phyloP scores from a whole-genome alignment of 1,139 yeast species.

The Candida tropicalis region DNA sequence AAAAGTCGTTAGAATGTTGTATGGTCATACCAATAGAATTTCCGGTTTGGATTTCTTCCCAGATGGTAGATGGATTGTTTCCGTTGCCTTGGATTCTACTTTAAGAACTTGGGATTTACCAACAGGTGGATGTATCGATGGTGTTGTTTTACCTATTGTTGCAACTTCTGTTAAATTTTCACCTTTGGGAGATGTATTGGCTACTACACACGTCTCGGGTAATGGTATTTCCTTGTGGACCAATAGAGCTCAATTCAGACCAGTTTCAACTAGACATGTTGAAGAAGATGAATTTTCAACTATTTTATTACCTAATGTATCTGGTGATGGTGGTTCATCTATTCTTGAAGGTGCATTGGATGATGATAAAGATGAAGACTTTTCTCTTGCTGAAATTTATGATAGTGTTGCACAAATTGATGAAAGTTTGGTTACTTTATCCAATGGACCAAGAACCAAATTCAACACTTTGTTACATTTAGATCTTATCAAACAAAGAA shows the following conservation, averaged over 20 bases:
- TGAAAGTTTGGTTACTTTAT: constrained; percentile 66
- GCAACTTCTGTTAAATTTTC: constrained; percentile 82
- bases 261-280: constrained; percentile 72
- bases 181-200: constrained; percentile 87
- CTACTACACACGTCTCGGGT: constrained; percentile 90
- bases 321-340: constrained; percentile 80
- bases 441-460: constrained; percentile 75
- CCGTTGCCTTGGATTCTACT: constrained; percentile 83
- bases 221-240: constrained; percentile 95
- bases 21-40: constrained; percentile 89
- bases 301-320: constrained; percentile 68
- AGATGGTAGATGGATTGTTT: constrained; percentile 93
- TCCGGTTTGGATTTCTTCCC: constrained; percentile 91
- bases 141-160: constrained; percentile 74
- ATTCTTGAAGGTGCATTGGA: constrained; percentile 77
- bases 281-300: constrained; percentile 72
- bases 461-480: constrained; percentile 78
- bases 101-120: constrained; percentile 98
- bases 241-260: constrained; percentile 80
- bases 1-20: constrained; percentile 79
- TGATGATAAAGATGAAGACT: constrained; percentile 25
- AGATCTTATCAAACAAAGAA: constrained; percentile 82
- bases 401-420: constrained; percentile 68
- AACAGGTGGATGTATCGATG: constrained; percentile 96
- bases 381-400: constrained; percentile 39